Percentiles rank a stretch among this genome's conserved stretches.
Conservation (phyloP, 768 basidiomycete species). For the Phlebiopsis flavidoalba region DNA sequence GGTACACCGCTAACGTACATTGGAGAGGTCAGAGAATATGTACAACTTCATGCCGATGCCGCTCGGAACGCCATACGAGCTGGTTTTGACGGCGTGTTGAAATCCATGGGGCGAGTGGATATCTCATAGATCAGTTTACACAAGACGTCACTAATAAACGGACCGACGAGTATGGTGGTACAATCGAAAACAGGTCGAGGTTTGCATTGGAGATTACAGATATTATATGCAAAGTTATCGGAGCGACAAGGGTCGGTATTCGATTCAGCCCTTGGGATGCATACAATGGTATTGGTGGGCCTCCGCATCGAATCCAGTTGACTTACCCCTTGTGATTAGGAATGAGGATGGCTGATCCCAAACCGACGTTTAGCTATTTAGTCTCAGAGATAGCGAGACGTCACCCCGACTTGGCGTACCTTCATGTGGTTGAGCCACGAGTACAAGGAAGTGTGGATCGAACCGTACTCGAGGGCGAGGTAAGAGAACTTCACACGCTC, state of each 20-base stretch:
- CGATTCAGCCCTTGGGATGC: constrained; percentile 33
- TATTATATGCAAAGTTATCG: constrained; percentile 35
- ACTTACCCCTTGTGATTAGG: constrained; percentile 4
- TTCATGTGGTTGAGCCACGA: constrained; percentile 30
- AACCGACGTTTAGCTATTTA: constrained; percentile 49
- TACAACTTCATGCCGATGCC: not conserved
- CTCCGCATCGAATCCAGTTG: not conserved
- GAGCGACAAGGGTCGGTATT: constrained; percentile 13
- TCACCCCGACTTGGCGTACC: constrained; percentile 38
- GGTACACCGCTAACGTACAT: not conserved
- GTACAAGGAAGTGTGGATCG: constrained; percentile 4
- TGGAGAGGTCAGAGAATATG: not conserved
- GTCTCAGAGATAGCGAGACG: constrained; percentile 32
- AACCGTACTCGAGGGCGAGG: constrained; percentile 10
- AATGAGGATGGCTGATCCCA: constrained; percentile 51
- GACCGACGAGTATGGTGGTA: constrained; percentile 46
- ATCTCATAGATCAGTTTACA: constrained; percentile 36
- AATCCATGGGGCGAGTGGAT: constrained; percentile 25
- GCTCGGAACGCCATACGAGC: constrained; percentile 29
- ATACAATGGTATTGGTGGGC: constrained; percentile 12
- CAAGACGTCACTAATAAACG: constrained; percentile 36
- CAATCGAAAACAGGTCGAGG: constrained; percentile 38
- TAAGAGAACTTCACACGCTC: not conserved
- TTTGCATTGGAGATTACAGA: constrained; percentile 42
- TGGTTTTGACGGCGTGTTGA: constrained; percentile 23